Evolutionary conservation across 768 basidiomycete species (phyloP).

Genomic region (Suillus spraguei): DNA sequence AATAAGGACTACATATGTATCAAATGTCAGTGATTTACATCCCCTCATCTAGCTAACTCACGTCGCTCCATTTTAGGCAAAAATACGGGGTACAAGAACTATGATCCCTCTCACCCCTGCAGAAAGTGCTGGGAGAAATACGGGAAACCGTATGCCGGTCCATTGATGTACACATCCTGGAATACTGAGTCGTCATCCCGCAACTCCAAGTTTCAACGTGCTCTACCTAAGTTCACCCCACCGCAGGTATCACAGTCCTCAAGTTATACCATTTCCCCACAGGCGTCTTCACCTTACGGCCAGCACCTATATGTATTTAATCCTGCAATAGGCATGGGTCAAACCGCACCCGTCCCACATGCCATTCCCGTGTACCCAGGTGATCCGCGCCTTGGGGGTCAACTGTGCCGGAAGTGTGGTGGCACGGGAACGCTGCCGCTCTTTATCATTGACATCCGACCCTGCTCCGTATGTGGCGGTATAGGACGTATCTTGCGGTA

Average conservation of each 20-base stretch:
- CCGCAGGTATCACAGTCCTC: conserved; percentile 21
- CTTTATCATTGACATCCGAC: conserved; percentile 54
- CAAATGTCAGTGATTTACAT: conserved; percentile 55
- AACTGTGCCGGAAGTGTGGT: conserved; percentile 63
- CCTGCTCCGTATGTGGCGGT: conserved; percentile 64
- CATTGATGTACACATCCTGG: conserved; percentile 57
- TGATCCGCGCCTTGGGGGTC: conserved; percentile 71
- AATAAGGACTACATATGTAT: conserved; percentile 52
- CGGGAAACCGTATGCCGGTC: conserved; percentile 59
- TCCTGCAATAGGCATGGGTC: conserved; percentile 21
- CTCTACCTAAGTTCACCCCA: conserved; percentile 28
- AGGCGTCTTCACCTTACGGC: conserved; percentile 2
- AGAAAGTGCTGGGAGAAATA: conserved; percentile 76
- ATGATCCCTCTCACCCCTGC: conserved; percentile 69
- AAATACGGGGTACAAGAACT: conserved; percentile 75
- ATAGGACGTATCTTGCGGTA: conserved; percentile 55
- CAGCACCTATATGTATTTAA: conserved; percentile 29
- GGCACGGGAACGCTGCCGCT: conserved; percentile 57
- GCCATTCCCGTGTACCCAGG: conserved; percentile 57
- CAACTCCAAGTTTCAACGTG: conserved; percentile 30
- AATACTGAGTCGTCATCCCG: conserved; percentile 19
- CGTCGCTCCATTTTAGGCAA: conserved; percentile 46
- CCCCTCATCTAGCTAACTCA: background rate
- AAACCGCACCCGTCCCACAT: conserved; percentile 37
- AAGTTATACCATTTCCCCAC: background rate